These are phyloP conservation scores for Stentor coeruleus DNA, from an alignment of 73 alveolate genomes.

Conservation along the genomic window DNA sequence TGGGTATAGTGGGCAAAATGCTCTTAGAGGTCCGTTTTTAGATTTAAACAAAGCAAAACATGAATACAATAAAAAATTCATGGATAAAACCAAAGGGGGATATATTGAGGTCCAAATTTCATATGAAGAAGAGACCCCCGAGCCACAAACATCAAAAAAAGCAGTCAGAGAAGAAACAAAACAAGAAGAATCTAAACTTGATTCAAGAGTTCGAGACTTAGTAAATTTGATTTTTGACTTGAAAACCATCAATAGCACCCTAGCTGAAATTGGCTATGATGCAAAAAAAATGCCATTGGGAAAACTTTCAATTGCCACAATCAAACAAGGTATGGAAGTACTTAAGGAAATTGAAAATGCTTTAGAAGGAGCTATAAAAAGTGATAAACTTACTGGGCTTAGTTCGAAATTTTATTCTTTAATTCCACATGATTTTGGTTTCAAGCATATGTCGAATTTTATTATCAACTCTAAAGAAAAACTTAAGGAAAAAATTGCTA, in stretches of 20 bases:
- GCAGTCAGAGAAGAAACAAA: conserved; percentile 14
- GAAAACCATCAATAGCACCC: conserved; percentile 49
- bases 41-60: conserved; percentile 21
- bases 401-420: conserved; percentile 77
- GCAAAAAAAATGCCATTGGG: conserved; percentile 80
- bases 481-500: conserved; percentile 78
- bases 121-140: conserved; percentile 35
- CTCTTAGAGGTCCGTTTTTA: conserved; percentile 7
- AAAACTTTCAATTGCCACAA: conserved; percentile 57
- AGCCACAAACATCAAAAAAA: neutral
- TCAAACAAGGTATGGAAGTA: conserved; percentile 52
- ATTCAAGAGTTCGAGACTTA: conserved; percentile 2
- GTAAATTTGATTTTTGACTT: conserved; percentile 54
- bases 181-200: conserved; percentile 17
- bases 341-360: conserved; percentile 64
- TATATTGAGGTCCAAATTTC: conserved; percentile 39
- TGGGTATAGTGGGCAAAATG: conserved; percentile 29
- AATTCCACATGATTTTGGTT: conserved; percentile 96
- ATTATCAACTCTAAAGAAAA: conserved; percentile 64
- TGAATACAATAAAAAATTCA: conserved; percentile 39
- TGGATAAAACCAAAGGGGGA: conserved; percentile 41
- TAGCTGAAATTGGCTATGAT: conserved; percentile 74
- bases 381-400: conserved; percentile 38
- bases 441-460: conserved; percentile 67
- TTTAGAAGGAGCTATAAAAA: conserved; percentile 35